Evolutionary conservation across 208 protist genomes (phyloP).

Genomic region (Strigomonas culicis): DNA sequence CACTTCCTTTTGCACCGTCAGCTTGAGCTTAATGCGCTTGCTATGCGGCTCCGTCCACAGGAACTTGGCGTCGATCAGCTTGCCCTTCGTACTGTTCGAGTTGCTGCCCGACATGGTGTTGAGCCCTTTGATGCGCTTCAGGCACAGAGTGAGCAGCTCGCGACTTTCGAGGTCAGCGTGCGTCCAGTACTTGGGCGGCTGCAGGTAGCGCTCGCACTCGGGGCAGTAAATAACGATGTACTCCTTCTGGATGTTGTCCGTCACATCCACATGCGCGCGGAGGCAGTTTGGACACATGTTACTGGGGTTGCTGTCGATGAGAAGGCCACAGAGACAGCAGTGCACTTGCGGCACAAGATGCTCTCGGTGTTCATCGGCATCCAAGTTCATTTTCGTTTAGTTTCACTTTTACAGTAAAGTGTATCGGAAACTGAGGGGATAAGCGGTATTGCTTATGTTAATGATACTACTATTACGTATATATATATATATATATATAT

Average conservation of each 20-base stretch:
- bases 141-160: conserved; percentile 97
- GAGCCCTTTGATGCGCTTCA: conserved; percentile 96
- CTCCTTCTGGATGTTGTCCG: conserved; percentile 96
- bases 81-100: conserved; percentile 92
- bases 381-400: no score
- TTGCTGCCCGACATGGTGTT: conserved; percentile 91
- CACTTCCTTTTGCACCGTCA: conserved; percentile 99
- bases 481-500: conserved; percentile 2
- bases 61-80: conserved; percentile 98
- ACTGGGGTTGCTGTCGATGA: conserved; percentile 96
- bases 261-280: conserved; percentile 96
- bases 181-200: conserved; percentile 97
- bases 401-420: no score
- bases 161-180: conserved; percentile 95
- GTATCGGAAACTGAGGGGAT: no score
- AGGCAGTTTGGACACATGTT: conserved; percentile 99
- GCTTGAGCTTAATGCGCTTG: conserved; percentile 97
- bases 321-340: conserved; percentile 96
- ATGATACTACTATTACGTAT: no score
- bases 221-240: conserved; percentile 94
- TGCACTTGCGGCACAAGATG: conserved; percentile 79
- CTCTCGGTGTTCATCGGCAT: conserved; percentile 46
- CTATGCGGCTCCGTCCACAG: conserved; percentile 99
- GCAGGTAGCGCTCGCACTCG: conserved; percentile 94
- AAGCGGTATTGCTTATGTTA: no score